Conservation (phyloP, 257 asterid genomes). For the Solanum piurae region DNA sequence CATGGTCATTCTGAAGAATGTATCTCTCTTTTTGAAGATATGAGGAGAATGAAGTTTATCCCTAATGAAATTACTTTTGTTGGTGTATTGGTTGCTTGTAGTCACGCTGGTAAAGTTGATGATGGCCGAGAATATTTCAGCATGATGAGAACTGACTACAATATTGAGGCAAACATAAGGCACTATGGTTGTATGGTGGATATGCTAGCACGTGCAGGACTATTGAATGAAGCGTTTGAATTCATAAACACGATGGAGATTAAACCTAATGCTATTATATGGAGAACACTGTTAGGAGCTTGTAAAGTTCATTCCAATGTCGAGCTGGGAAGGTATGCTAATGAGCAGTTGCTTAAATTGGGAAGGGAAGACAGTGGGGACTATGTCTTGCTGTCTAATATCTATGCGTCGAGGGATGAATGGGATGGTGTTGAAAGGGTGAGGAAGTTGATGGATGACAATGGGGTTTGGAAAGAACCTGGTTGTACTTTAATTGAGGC, state of each 20-base stretch:
- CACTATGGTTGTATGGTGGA: conserved; percentile 79
- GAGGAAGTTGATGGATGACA: conserved; percentile 54
- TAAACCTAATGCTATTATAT: conserved; percentile 56
- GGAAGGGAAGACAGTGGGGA: conserved; percentile 52
- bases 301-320: conserved; percentile 56
- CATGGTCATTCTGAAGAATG: conserved; percentile 43
- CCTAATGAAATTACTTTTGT: conserved; percentile 59
- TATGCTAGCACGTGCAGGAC: conserved; percentile 60
- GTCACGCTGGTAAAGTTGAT: conserved; percentile 55
- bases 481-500: conserved; percentile 40
- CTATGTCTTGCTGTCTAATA: conserved; percentile 52
- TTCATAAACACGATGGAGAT: conserved; percentile 42
- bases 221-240: conserved; percentile 52
- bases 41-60: conserved; percentile 35
- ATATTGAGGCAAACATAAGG: conserved; percentile 39
- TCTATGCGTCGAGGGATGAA: conserved; percentile 56
- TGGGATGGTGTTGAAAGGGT: conserved; percentile 52
- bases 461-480: conserved; percentile 49
- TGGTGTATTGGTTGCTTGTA: conserved; percentile 51
- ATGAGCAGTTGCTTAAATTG: conserved; percentile 32
- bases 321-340: conserved; percentile 55
- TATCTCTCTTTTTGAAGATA: conserved; percentile 48
- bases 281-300: conserved; percentile 74
- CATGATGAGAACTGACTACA: conserved; percentile 30
- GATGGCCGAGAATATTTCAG: conserved; percentile 42